These are phyloP conservation scores for Ceratobasidium theobromae DNA, from an alignment of 1,284 basidiomycete species.

Conservation along the genomic window DNA sequence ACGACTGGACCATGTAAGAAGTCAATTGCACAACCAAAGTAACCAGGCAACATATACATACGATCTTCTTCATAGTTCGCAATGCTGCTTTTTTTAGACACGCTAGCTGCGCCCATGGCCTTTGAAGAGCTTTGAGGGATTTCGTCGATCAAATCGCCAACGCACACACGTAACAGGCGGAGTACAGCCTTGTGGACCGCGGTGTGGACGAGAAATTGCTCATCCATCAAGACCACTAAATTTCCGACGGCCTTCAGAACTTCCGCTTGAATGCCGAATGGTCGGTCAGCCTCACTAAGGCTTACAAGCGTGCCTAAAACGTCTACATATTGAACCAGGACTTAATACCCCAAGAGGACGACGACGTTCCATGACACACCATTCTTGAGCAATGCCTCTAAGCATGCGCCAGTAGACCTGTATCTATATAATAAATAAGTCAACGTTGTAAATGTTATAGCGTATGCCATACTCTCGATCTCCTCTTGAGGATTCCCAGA, in stretches of 20 bases:
- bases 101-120: slow-evolving; percentile 79
- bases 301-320: slow-evolving; percentile 81
- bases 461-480: slow-evolving; percentile 77
- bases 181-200: slow-evolving; percentile 88
- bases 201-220: slow-evolving; percentile 88
- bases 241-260: slow-evolving; percentile 82
- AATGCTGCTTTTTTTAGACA: slow-evolving; percentile 63
- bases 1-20: slow-evolving; percentile 59
- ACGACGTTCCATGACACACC: slow-evolving; percentile 49
- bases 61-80: slow-evolving; percentile 85
- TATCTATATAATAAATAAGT: slow-evolving; percentile 33
- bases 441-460: not conserved
- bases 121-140: slow-evolving; percentile 69
- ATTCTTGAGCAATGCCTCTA: slow-evolving; percentile 90
- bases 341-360: not conserved
- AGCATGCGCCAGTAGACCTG: slow-evolving; percentile 80
- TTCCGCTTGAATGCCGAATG: slow-evolving; percentile 82
- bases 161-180: slow-evolving; percentile 81
- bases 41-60: slow-evolving; percentile 48
- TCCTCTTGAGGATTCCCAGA: slow-evolving; percentile 78
- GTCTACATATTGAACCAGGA: slow-evolving; percentile 52
- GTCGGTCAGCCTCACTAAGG: slow-evolving; percentile 79
- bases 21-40: not conserved
- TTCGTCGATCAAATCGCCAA: slow-evolving; percentile 87
- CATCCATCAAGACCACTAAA: slow-evolving; percentile 85